Percentiles rank a stretch among this genome's conserved stretches.
phyloP scores from a whole-genome alignment of 306 rosid genomes.

The Vigna hirtella region DNA sequence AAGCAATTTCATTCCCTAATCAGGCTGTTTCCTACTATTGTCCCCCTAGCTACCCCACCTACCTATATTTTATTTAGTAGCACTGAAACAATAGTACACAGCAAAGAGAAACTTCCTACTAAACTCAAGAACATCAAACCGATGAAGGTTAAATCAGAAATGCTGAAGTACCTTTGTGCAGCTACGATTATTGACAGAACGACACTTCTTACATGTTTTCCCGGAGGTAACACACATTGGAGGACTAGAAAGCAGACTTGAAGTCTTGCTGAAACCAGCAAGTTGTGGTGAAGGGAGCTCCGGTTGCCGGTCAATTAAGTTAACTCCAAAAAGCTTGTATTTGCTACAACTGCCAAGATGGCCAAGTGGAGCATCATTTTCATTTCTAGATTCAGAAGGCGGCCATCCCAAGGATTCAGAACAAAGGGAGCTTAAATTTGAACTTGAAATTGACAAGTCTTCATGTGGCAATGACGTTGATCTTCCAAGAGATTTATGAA shows the following conservation, averaged over 20 bases:
- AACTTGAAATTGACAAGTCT: slow-evolving; percentile 41
- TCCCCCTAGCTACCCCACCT: too few relatives aligned
- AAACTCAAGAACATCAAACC: slow-evolving; percentile 15
- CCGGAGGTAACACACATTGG: slow-evolving; percentile 51
- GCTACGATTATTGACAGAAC: slow-evolving; percentile 56
- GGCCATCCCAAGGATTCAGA: slow-evolving; percentile 51
- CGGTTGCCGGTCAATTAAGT: slow-evolving; percentile 45
- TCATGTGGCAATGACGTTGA: slow-evolving; percentile 42
- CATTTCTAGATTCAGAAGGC: slow-evolving; percentile 48
- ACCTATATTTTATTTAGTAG: too few relatives aligned
- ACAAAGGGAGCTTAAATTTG: slow-evolving; percentile 48
- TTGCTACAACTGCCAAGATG: slow-evolving; percentile 39
- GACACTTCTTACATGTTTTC: slow-evolving; percentile 58
- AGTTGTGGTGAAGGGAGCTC: slow-evolving; percentile 85
- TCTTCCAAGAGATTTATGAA: slow-evolving; percentile 38
- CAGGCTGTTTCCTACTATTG: too few relatives aligned
- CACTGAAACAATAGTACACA: too few relatives aligned
- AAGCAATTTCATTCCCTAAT: too few relatives aligned
- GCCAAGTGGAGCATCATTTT: slow-evolving; percentile 48
- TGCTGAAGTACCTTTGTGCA: slow-evolving; percentile 65
- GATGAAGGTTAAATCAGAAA: slow-evolving; percentile 25
- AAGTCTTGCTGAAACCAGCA: slow-evolving; percentile 46
- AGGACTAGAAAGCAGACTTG: slow-evolving; percentile 50
- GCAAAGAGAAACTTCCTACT: too few relatives aligned
- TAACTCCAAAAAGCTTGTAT: slow-evolving; percentile 65